A percentile compares a stretch with the other conserved stretches of the same genome.
Evolutionary conservation across 2,329 filamentous ascomycete genomes (phyloP).

Genomic region (Fusarium musae): DNA sequence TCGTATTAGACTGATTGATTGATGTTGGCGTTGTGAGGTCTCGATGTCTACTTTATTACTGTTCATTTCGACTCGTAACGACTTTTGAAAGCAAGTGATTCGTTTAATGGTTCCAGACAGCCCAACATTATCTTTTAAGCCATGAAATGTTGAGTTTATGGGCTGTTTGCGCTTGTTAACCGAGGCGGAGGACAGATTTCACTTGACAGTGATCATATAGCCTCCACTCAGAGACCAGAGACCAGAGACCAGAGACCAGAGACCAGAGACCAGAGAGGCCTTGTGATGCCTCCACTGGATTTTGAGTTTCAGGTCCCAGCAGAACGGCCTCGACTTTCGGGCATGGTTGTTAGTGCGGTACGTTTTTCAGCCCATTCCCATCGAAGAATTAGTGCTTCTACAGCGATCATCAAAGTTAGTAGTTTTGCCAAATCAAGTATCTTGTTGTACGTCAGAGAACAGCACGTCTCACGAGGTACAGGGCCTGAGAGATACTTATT

Average conservation of each 20-base stretch:
- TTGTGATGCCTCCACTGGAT: constrained; percentile 13
- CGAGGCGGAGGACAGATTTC: constrained; percentile 20
- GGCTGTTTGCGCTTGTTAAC: not conserved
- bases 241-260: not conserved
- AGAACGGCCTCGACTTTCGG: not conserved
- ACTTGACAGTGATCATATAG: constrained; percentile 6
- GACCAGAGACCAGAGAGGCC: not conserved
- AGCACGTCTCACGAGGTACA: not conserved
- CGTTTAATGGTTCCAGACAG: too few relatives aligned
- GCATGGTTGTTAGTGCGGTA: not conserved
- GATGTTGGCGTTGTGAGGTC: not conserved
- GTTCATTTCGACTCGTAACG: not conserved
- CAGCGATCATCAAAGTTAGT: not conserved
- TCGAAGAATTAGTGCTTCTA: constrained; percentile 2
- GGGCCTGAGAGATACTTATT: too few relatives aligned
- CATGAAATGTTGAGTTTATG: not conserved
- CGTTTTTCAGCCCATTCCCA: not conserved
- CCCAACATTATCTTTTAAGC: not conserved
- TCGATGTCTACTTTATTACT: not conserved
- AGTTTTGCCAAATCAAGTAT: not conserved
- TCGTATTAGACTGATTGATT: constrained; percentile 19
- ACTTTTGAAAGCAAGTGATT: not conserved
- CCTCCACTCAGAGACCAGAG: not conserved
- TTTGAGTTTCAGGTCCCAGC: constrained; percentile 13
- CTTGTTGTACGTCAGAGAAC: not conserved